phyloP scores from a whole-genome alignment of 1,139 yeast genomes.

The Pichiaceae sp. region DNA sequence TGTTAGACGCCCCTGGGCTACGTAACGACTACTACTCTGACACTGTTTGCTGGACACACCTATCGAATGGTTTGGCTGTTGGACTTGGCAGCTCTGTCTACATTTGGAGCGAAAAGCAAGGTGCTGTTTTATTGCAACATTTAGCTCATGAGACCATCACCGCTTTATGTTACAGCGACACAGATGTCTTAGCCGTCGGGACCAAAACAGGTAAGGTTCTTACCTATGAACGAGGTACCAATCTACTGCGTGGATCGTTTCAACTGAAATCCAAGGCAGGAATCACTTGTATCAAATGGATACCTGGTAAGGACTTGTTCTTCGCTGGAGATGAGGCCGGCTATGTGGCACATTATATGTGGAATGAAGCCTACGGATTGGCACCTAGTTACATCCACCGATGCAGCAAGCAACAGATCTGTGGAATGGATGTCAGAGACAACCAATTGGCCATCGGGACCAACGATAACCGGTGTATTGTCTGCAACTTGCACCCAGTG shows the following conservation, averaged over 20 bases:
- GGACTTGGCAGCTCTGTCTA: slow-evolving; percentile 58
- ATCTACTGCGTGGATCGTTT: slow-evolving; percentile 12
- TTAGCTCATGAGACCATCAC: slow-evolving; percentile 39
- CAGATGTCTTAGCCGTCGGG: slow-evolving; percentile 48
- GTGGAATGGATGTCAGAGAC: slow-evolving; percentile 55
- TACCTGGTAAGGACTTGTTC: slow-evolving; percentile 34
- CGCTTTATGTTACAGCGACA: slow-evolving; percentile 47
- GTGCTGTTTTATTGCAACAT: slow-evolving; percentile 32
- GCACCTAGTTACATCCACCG: slow-evolving; percentile 27
- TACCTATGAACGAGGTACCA: slow-evolving; percentile 27
- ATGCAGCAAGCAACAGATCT: slow-evolving; percentile 58
- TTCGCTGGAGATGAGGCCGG: slow-evolving; percentile 70
- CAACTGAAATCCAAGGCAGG: slow-evolving; percentile 27
- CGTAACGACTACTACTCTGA: slow-evolving; percentile 78
- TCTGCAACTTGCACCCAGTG: slow-evolving; percentile 50
- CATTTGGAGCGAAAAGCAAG: slow-evolving; percentile 53
- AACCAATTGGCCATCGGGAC: slow-evolving; percentile 63
- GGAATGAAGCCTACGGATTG: slow-evolving; percentile 10
- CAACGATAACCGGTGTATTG: slow-evolving; percentile 60
- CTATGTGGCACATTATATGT: slow-evolving; percentile 35
- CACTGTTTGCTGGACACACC: slow-evolving; percentile 64
- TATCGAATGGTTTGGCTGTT: slow-evolving; percentile 49
- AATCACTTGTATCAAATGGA: slow-evolving; percentile 60
- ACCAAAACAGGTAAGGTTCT: slow-evolving; percentile 42
- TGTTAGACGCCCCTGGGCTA: slow-evolving; percentile 67